These are phyloP conservation scores for Vachellia pachyceras DNA, from an alignment of 306 rosid genomes.

Conservation along the genomic window DNA sequence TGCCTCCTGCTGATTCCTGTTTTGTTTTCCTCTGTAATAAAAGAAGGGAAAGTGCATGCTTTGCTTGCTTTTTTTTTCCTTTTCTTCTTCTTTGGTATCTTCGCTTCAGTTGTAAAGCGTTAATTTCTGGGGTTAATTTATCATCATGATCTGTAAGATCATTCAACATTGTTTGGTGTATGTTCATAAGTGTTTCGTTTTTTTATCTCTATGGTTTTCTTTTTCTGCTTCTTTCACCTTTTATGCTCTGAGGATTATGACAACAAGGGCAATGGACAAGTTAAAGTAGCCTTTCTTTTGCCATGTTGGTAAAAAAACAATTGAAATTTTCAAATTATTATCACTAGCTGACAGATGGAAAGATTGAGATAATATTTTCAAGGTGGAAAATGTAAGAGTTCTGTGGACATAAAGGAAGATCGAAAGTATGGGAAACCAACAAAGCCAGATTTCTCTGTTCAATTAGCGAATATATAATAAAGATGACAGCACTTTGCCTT, in stretches of 20 bases:
- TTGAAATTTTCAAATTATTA: neutral
- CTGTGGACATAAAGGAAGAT: neutral
- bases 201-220: neutral
- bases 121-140: slow-evolving; percentile 24
- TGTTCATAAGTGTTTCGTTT: slow-evolving; percentile 9
- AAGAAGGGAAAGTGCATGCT: slow-evolving; percentile 24
- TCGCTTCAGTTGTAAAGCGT: slow-evolving; percentile 33
- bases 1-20: slow-evolving; percentile 5
- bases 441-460: slow-evolving; percentile 2
- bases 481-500: neutral
- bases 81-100: no score
- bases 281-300: neutral
- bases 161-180: slow-evolving; percentile 36
- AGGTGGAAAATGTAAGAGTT: no score
- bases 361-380: neutral
- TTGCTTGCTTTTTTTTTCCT: slow-evolving; percentile 36
- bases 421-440: neutral
- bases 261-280: neutral
- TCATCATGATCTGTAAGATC: slow-evolving; percentile 37
- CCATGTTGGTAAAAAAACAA: neutral
- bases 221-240: slow-evolving; percentile 15
- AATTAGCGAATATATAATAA: neutral
- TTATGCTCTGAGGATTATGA: neutral
- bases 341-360: neutral
- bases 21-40: slow-evolving; percentile 44